Base-by-base conservation (phyloP, 176 grass and related monocot species). In the Eleusine indica region DNA sequence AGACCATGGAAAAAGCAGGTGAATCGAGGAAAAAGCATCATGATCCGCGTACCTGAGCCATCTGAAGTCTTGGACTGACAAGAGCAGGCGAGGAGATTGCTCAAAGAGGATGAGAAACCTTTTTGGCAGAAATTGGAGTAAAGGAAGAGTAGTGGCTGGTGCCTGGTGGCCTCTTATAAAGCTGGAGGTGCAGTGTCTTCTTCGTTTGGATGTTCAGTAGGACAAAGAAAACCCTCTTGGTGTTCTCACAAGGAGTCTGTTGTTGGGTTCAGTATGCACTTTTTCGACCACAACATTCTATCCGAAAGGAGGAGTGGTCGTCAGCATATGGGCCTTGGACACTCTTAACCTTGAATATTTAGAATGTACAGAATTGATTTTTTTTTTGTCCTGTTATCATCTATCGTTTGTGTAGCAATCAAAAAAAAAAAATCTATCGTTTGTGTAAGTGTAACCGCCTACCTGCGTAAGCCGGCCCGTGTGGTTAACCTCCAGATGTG, bases 81-180 rank as follows among this genome's bases (percentile, higher is more conserved):
- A 2, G 10, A 47, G 44, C 44, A 47, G 44, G 11, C 29, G 28
- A 78, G 54, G 58, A 22, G 44, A 19, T 39, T 61, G 70, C 42
- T 47, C 44, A 47, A 11, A 10, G 44, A 47, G 44, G 44, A 47
- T 10, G 9, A 47, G 44, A 46, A 46, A 10, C 44, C 44, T 46
- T 46, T 9, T 10, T 46, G 44, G 7, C 7, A 46, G 44, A 46
- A 46, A 46, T 1, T 46, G 7, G 25, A 35, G 32, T 35, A 44
- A 9, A 7, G 42, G 42, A 44, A 44, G 44, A 47, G 44, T 47
- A 47, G 2, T n/a, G 57, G 71, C 39, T 44, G 6, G 37, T 25
- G 32, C 2, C 32, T 39, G 18, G 13, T 4, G 39, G 30, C 66
- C 70, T 68, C 70, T 68, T 74, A 80, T 80, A 68, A 37, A 78